These are phyloP conservation scores for Pseudoscleropodium purum DNA, from an alignment of 225 moss, liverwort and hornwort species.

Conservation along the genomic window DNA sequence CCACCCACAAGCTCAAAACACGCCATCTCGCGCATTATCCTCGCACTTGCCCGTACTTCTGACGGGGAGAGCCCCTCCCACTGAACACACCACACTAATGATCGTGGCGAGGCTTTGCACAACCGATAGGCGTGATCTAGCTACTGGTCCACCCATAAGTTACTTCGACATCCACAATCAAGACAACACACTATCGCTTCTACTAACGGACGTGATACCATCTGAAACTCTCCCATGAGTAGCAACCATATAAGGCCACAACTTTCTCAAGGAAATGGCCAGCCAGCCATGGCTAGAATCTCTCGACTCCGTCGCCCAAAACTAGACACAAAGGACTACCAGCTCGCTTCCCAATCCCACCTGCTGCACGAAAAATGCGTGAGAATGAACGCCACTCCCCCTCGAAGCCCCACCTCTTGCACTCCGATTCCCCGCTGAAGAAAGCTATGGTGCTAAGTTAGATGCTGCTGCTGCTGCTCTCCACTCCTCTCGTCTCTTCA, in stretches of 20 bases:
- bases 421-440: neutral
- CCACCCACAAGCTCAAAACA: neutral
- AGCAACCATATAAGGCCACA: neutral
- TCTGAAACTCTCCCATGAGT: neutral
- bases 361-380: neutral
- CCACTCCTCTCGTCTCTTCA: neutral
- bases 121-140: neutral
- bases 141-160: neutral
- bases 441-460: neutral
- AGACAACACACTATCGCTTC: neutral
- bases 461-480: neutral
- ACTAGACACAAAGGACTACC: neutral
- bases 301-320: too few relatives aligned
- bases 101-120: neutral
- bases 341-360: neutral
- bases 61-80: neutral
- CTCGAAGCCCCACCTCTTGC: neutral
- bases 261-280: neutral
- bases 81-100: neutral
- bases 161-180: neutral
- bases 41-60: neutral
- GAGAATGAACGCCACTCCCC: neutral
- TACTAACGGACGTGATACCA: neutral
- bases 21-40: neutral
- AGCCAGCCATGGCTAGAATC: neutral